Evolutionary conservation across 2,329 filamentous ascomycete genomes (phyloP).

Genomic region (Tolypocladium amazonense): DNA sequence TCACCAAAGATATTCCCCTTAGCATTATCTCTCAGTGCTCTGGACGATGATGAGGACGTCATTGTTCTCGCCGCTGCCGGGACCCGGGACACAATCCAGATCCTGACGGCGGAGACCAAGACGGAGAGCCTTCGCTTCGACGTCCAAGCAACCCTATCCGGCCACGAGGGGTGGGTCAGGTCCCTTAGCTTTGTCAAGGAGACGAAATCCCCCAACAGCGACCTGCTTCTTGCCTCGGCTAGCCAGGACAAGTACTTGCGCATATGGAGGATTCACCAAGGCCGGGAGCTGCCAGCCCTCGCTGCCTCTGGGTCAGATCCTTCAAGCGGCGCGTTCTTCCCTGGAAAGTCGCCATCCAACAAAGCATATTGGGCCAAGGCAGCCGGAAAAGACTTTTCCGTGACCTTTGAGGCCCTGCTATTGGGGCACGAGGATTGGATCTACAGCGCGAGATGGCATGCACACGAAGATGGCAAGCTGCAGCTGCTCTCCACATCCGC

Average conservation of each 20-base stretch:
- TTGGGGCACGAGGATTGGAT: slow-evolving; percentile 98
- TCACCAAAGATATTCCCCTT: slow-evolving; percentile 75
- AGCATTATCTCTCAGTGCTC: slow-evolving; percentile 54
- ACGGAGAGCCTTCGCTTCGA: slow-evolving; percentile 42
- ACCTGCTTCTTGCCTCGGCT: slow-evolving; percentile 78
- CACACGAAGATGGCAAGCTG: slow-evolving; percentile 37
- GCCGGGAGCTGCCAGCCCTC: slow-evolving; percentile 50
- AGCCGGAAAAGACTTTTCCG: slow-evolving; percentile 53
- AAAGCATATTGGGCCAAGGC: slow-evolving; percentile 72
- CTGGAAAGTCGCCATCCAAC: slow-evolving; percentile 71
- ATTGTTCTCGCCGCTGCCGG: slow-evolving; percentile 75
- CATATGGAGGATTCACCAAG: slow-evolving; percentile 76
- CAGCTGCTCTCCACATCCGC: slow-evolving; percentile 84
- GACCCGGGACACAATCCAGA: slow-evolving; percentile 70
- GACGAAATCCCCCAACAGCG: slow-evolving; percentile 39
- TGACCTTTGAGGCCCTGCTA: slow-evolving; percentile 88
- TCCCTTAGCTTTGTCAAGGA: slow-evolving; percentile 71
- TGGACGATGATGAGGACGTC: slow-evolving; percentile 40
- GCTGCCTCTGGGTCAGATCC: slow-evolving; percentile 45
- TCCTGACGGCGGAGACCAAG: slow-evolving; percentile 52
- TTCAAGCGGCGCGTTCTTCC: slow-evolving; percentile 44
- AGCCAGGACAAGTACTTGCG: slow-evolving; percentile 97
- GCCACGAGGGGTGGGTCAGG: slow-evolving; percentile 92
- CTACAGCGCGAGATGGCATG: slow-evolving; percentile 73
- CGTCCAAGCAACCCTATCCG: slow-evolving; percentile 66